Percentiles rank a stretch among this genome's conserved stretches.
Evolutionary conservation across 495 filamentous ascomycete genomes (phyloP).

Genomic region (Aspergillus ellipticus): DNA sequence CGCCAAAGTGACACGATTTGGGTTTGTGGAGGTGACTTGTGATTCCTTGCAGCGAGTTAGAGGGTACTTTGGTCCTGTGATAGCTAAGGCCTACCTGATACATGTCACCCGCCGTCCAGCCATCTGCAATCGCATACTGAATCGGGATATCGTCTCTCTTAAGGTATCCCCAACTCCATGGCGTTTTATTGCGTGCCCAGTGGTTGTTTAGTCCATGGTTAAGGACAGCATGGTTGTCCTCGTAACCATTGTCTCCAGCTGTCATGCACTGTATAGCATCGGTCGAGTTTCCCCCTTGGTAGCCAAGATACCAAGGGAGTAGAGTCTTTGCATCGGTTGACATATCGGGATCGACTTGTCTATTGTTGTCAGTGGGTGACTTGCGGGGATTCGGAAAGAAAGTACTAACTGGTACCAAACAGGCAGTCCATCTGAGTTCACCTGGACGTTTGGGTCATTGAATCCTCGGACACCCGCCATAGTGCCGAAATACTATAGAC

Average conservation of each 20-base stretch:
- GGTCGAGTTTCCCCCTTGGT: slow-evolving; percentile 37
- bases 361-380: slow-evolving; percentile 14
- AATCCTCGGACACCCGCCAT: slow-evolving; percentile 57
- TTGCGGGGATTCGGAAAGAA: background rate
- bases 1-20: slow-evolving; percentile 53
- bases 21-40: slow-evolving; percentile 51
- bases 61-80: background rate
- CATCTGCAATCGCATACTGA: slow-evolving; percentile 53
- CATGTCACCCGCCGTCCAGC: slow-evolving; percentile 54
- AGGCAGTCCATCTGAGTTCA: slow-evolving; percentile 39
- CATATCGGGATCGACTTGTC: slow-evolving; percentile 19
- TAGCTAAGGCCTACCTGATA: slow-evolving; percentile 36
- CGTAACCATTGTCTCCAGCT: slow-evolving; percentile 49
- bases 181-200: slow-evolving; percentile 52
- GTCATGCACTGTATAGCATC: slow-evolving; percentile 54
- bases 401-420: slow-evolving; percentile 49
- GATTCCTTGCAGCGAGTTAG: slow-evolving; percentile 32
- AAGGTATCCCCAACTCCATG: slow-evolving; percentile 51
- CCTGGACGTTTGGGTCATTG: slow-evolving; percentile 54
- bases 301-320: slow-evolving; percentile 53
- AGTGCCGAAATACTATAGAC: slow-evolving; percentile 46
- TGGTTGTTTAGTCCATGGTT: slow-evolving; percentile 49
- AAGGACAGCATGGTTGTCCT: slow-evolving; percentile 47
- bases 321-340: slow-evolving; percentile 35
- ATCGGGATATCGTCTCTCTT: slow-evolving; percentile 48